These are phyloP conservation scores for Coemansia guatemalensis DNA, from an alignment of 192 early-diverging fungal species.

Conservation along the genomic window DNA sequence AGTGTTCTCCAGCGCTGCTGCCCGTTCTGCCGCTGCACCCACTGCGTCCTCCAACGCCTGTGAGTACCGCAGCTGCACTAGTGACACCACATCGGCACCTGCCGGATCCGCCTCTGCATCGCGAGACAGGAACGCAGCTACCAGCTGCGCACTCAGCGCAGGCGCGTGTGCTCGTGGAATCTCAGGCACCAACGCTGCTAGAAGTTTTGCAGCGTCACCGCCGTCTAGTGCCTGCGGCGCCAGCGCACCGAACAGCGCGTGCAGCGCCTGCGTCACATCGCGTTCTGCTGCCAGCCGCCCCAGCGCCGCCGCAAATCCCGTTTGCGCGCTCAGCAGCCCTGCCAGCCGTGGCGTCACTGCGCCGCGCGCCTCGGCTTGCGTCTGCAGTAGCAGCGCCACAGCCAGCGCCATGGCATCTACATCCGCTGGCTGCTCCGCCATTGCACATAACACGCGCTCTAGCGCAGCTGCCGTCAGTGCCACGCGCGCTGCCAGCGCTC, in stretches of 20 bases:
- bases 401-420: constrained; percentile 35
- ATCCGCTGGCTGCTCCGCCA: constrained; percentile 26
- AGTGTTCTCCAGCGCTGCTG: not conserved
- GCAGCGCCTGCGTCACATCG: not conserved
- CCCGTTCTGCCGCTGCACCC: constrained; percentile 14
- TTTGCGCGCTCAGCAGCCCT: constrained; percentile 8
- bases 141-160: constrained; percentile 23
- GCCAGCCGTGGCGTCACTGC: constrained; percentile 15
- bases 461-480: constrained; percentile 32
- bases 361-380: constrained; percentile 19
- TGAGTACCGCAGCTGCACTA: constrained; percentile 29
- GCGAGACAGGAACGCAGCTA: constrained; percentile 19
- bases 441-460: constrained; percentile 28
- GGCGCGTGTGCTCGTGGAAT: constrained; percentile 13
- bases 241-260: constrained; percentile 24
- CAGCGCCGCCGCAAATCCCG: constrained; percentile 5
- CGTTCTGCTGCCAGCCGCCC: not conserved
- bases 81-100: constrained; percentile 4
- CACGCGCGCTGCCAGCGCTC: constrained; percentile 34
- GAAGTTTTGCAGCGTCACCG: constrained; percentile 6
- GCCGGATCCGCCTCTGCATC: constrained; percentile 5
- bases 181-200: constrained; percentile 16
- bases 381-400: constrained; percentile 44
- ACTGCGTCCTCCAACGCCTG: constrained; percentile 40
- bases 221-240: constrained; percentile 14